These are phyloP conservation scores for Ilex asprella DNA, from an alignment of 257 asterid genomes.

Conservation along the genomic window DNA sequence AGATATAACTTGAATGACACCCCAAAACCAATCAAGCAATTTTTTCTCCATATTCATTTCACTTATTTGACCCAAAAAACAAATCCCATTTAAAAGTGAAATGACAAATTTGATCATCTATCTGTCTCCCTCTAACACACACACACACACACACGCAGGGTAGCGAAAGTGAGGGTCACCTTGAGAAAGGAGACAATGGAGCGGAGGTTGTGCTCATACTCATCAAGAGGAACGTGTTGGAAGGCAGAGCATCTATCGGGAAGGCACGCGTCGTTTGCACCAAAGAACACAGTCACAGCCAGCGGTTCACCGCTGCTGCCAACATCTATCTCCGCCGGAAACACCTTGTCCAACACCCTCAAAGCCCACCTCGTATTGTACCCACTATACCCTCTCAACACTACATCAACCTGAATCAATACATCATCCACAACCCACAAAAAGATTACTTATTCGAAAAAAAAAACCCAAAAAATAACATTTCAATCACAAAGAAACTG, in stretches of 20 bases:
- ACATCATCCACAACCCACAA: neutral
- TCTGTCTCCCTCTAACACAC: neutral
- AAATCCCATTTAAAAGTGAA: no score
- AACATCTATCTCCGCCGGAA: conserved; percentile 32
- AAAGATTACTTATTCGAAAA: neutral
- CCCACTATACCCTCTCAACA: conserved; percentile 86
- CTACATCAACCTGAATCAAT: conserved; percentile 62
- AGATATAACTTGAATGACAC: no score
- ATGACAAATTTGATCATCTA: no score
- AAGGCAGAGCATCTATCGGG: conserved; percentile 50
- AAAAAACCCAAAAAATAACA: neutral
- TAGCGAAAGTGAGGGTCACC: conserved; percentile 28
- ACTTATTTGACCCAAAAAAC: no score
- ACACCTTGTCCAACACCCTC: conserved; percentile 45
- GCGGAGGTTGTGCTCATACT: conserved; percentile 57
- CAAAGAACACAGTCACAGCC: conserved; percentile 84
- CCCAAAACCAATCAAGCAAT: no score
- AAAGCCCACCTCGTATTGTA: conserved; percentile 86
- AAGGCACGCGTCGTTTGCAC: conserved; percentile 84
- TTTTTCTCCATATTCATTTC: no score
- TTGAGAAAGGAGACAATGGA: conserved; percentile 61
- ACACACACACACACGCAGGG: neutral
- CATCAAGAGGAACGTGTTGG: conserved; percentile 81
- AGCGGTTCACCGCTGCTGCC: conserved; percentile 24
- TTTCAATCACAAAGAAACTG: neutral